These are phyloP conservation scores for Dactylellina cionopaga DNA, from an alignment of 2,329 filamentous ascomycete species.

Conservation along the genomic window DNA sequence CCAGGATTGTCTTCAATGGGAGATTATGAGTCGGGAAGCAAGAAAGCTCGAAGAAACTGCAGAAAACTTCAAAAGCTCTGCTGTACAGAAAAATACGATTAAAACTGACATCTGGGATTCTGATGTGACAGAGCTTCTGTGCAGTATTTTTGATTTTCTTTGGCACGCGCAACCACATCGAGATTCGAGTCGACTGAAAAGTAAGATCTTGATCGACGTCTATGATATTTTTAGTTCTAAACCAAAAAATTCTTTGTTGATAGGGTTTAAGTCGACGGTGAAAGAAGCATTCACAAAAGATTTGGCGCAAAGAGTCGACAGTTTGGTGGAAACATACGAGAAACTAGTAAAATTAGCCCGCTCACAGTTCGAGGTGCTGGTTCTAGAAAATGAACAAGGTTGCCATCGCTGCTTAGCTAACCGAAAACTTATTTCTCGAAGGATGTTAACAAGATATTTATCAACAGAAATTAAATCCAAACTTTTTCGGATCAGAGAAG, in stretches of 20 bases:
- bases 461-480: not conserved
- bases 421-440: too few species aligned
- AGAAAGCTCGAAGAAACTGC: not conserved
- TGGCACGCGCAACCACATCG: constrained; percentile 23
- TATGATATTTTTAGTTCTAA: not conserved
- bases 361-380: not conserved
- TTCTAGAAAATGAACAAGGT: constrained; percentile 57
- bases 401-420: constrained; percentile 52
- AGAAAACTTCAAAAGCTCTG: not conserved
- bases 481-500: constrained; percentile 9
- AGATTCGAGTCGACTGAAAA: constrained; percentile 4
- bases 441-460: not conserved
- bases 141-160: constrained; percentile 15
- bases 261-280: constrained; percentile 9
- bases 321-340: not conserved
- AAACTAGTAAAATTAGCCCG: not conserved
- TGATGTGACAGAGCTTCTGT: constrained; percentile 4
- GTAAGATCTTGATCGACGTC: not conserved
- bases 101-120: constrained; percentile 19
- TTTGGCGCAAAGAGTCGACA: constrained; percentile 8
- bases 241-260: not conserved
- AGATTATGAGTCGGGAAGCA: not conserved
- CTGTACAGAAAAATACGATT: not conserved
- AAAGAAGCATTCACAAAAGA: constrained; percentile 21
- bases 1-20: constrained; percentile 13